Percentiles rank a stretch among this genome's conserved stretches.
phyloP scores from a whole-genome alignment of 2,329 filamentous ascomycete species.

The Nemania diffusa region DNA sequence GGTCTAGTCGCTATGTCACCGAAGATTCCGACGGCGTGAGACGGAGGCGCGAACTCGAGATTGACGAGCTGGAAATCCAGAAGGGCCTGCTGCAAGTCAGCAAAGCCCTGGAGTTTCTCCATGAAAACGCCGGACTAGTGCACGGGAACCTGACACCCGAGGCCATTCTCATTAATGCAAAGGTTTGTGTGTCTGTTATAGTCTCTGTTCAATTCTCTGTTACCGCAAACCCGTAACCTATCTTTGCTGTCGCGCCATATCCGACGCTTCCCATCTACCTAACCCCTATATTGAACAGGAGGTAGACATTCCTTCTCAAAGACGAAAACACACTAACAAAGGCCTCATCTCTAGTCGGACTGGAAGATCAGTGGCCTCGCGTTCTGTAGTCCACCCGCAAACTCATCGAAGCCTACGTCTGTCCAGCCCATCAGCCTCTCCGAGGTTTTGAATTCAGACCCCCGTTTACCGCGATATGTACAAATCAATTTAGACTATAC shows the following conservation, averaged over 20 bases:
- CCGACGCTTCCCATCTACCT: no score
- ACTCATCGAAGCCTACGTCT: conserved; percentile 77
- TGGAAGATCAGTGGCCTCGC: conserved; percentile 98
- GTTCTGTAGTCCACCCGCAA: conserved; percentile 84
- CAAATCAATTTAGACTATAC: conserved; percentile 94
- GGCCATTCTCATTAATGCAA: conserved; percentile 91
- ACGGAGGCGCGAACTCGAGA: conserved; percentile 83
- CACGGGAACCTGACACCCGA: conserved; percentile 96
- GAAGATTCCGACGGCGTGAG: conserved; percentile 80
- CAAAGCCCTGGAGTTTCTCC: conserved; percentile 93
- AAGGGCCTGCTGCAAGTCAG: conserved; percentile 93
- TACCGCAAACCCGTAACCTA: no score
- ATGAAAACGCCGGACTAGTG: conserved; percentile 92
- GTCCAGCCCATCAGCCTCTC: conserved; percentile 83
- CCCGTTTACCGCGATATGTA: conserved; percentile 81
- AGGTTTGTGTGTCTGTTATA: conserved; percentile 63
- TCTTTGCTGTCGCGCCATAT: no score
- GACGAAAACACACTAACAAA: conserved; percentile 45
- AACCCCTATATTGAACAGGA: no score
- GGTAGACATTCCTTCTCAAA: no score
- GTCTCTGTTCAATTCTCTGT: no score
- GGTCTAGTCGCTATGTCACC: conserved; percentile 81
- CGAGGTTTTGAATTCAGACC: conserved; percentile 86
- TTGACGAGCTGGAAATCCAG: conserved; percentile 97
- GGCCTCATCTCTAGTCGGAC: conserved; percentile 71